Evolutionary conservation across 2,329 filamentous ascomycete species (phyloP), one percentile per base, ranked within the genome.

Genomic region (Catunica adiposa): DNA sequence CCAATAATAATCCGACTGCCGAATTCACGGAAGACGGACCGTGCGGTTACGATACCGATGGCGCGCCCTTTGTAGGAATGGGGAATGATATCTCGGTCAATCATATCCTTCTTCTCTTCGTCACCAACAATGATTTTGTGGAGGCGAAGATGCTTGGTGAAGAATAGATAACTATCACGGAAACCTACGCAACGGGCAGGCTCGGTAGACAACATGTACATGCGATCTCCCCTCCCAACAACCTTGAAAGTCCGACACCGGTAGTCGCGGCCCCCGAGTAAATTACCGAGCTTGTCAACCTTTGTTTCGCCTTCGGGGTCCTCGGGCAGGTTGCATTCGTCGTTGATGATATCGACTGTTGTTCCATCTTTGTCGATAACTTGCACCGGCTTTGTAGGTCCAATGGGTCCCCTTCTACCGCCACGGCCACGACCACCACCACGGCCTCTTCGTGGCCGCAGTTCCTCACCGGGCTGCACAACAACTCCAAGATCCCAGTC

Each of bases 71-170:
- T 98, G 80, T 98, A 98, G 26, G 89, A 95, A 72, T 96, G 92
- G 1, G 92, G 92, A 60, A 98, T 95, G 65, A 98, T 84, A 4
- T 94, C 86, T 59, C 92, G 82, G 62, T 94, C 88, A 65, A 98
- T 98, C 72, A 98, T 79, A 68, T 97, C 89, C 59, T 84, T 82
- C 73, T 98, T 98, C 69, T 94, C 90, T n/a, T 92, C 84, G 61
- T 98, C 92, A 63, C 89, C 89, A 56, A 97, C 87, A 63, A 98
- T 95, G 64, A 98, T 95, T 73, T 98, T 98, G 78, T 89, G 92
- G 14, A 98, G 83, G 64, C 89, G 83, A 66, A 86, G 86, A 70
- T 98, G 92, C 70, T 97, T 98, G 61, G 92, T 94, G 74, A 98
- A 98, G 76, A 98, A 96, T 25, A 98, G 79, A 66, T 98, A 98